Percentiles rank a stretch among this genome's conserved stretches.
Evolutionary conservation across 768 basidiomycete genomes (phyloP).

Genomic region (Tephrocybe sp.): DNA sequence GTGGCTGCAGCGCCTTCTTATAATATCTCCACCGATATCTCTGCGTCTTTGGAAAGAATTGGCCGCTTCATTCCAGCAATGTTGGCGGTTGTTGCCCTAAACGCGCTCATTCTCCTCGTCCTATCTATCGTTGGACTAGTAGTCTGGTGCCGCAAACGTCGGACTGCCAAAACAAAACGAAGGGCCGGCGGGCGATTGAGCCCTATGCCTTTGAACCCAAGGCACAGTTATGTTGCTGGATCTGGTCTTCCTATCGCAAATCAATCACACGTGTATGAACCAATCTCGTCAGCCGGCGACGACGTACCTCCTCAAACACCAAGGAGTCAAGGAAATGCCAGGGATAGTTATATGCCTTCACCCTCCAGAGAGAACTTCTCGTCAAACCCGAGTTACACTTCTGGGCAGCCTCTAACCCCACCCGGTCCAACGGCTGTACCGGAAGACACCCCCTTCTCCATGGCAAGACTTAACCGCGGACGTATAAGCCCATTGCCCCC

Average conservation of each 20-base stretch:
- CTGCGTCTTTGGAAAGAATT: conserved; percentile 59
- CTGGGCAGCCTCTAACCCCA: conserved; percentile 2
- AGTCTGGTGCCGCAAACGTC: conserved; percentile 49
- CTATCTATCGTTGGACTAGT: conserved; percentile 53
- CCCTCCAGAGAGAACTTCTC: conserved; percentile 3
- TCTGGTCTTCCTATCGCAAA: conserved; percentile 13
- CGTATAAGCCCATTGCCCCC: conserved; percentile 56
- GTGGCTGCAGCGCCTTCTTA: conserved; percentile 41
- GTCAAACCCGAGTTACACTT: conserved; percentile 4
- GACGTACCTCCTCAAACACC: neutral
- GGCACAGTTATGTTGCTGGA: conserved; percentile 39
- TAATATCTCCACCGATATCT: conserved; percentile 55
- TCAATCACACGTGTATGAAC: conserved; percentile 54
- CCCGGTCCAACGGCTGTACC: conserved; percentile 2
- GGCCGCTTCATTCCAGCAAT: conserved; percentile 68
- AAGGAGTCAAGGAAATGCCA: neutral
- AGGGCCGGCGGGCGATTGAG: conserved; percentile 44
- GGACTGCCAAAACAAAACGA: conserved; percentile 24
- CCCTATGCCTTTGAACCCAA: conserved; percentile 55
- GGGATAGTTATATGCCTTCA: neutral
- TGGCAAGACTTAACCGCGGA: conserved; percentile 33
- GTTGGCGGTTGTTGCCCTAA: conserved; percentile 74
- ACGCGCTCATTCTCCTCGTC: conserved; percentile 64
- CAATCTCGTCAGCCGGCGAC: conserved; percentile 44
- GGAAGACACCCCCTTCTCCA: conserved; percentile 19